These are phyloP conservation scores for Colletotrichum incanum DNA, from an alignment of 2,329 filamentous ascomycete species.

Conservation along the genomic window DNA sequence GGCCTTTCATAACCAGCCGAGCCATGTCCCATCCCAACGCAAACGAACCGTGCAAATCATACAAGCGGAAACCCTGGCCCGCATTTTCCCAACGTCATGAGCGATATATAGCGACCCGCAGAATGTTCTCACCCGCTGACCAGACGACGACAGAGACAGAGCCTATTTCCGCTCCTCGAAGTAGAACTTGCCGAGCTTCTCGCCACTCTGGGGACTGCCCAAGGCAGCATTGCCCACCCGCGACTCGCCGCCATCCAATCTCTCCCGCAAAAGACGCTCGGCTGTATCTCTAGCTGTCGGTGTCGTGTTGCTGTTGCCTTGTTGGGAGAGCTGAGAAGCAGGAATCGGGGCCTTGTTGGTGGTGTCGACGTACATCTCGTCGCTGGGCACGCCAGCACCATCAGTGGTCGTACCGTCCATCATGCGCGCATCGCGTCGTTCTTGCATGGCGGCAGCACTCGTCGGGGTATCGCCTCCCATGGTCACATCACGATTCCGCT, in stretches of 20 bases:
- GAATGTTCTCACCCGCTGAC: not conserved
- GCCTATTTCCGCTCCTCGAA: constrained; percentile 67
- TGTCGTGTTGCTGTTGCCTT: constrained; percentile 46
- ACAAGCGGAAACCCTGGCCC: constrained; percentile 8
- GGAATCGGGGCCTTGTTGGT: constrained; percentile 72
- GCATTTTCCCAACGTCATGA: constrained; percentile 10
- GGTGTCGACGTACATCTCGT: constrained; percentile 75
- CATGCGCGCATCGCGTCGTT: constrained; percentile 74
- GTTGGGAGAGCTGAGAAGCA: constrained; percentile 53
- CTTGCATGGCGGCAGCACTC: constrained; percentile 63
- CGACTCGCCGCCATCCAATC: constrained; percentile 67
- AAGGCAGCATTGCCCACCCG: constrained; percentile 56
- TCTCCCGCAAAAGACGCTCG: constrained; percentile 75
- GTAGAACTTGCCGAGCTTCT: constrained; percentile 71
- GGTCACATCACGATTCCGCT: constrained; percentile 53
- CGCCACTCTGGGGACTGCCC: constrained; percentile 61
- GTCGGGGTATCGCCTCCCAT: constrained; percentile 59
- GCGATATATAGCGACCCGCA: not conserved
- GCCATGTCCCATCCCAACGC: constrained; percentile 10
- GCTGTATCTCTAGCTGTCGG: constrained; percentile 66
- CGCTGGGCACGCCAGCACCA: constrained; percentile 62
- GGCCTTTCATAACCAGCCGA: constrained; percentile 18
- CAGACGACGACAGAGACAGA: not conserved
- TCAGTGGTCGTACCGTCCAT: constrained; percentile 77
- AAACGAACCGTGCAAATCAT: constrained; percentile 27